Evolutionary conservation across 2,329 filamentous ascomycete species (phyloP), one percentile per base, ranked within the genome.

Genomic region (Aspergillus sergii): DNA sequence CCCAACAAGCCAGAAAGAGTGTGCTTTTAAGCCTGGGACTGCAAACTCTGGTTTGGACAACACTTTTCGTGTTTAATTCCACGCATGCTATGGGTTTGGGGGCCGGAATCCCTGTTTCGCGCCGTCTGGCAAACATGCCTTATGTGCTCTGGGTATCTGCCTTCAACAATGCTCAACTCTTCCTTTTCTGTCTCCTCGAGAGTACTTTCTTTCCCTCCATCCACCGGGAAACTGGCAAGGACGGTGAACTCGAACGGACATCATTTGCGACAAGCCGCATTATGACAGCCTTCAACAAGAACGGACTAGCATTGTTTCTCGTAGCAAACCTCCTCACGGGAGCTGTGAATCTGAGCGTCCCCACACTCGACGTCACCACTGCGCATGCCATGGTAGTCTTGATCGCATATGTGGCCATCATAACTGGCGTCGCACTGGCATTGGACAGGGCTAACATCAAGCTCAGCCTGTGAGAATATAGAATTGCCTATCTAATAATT

Each of bases 131-230:
- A 10, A 99, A 99, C 72, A 84, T 97, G 66, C 93, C 95, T 0
- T 99, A 99, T 75, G 86, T 98, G 50, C 83, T 97, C 51, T 98
- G 94, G 93, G 90, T 96, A 9, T 86, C 89, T n/a, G 90, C 92
- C 3, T 97, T 95, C 83, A 99, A 98, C 81, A 89, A 87, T 65
- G 83, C 85, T n/a, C 93, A 97, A 75, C 82, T 99, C 11, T 82
- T 92, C 9, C 84, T 90, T 1, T 97, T 94, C 76, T 93, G 89
- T 72, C 75, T 89, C 16, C 85, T 95, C 28, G 94, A 99, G 76
- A 89, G 86, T 3, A 30, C 91, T 3, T 89, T 94, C 76, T 96
- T 97, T 76, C 91, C 92, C 0, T 81, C 84, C 2, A 85, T 90
- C 7, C 87, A 93, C 76, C 87, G 84, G 65, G 85, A 87, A 1